phyloP scores from a whole-genome alignment of 2,329 filamentous ascomycete species.

The Aspergillus hortae region DNA sequence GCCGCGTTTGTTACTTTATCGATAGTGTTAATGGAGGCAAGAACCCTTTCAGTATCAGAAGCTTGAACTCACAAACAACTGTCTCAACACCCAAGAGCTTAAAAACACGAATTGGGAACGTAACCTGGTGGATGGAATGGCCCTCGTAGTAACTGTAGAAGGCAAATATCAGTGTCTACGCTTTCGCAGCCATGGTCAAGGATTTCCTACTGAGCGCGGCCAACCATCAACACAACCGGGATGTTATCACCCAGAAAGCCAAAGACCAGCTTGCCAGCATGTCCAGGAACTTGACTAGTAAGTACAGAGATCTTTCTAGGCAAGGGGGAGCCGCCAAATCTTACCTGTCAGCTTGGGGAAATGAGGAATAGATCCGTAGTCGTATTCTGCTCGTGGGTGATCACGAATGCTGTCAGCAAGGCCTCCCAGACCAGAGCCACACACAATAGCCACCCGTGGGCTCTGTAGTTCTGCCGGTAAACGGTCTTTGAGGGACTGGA shows the following conservation, averaged over 20 bases:
- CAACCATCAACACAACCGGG: constrained; percentile 61
- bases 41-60: not conserved
- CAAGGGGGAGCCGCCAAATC: not conserved
- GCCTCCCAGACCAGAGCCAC: constrained; percentile 61
- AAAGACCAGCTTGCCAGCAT: constrained; percentile 64
- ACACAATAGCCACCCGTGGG: constrained; percentile 61
- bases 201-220: constrained; percentile 59
- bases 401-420: constrained; percentile 55
- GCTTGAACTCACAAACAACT: constrained; percentile 48
- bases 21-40: not conserved
- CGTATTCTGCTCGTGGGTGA: constrained; percentile 50
- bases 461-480: constrained; percentile 50
- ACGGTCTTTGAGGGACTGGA: constrained; percentile 46
- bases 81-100: constrained; percentile 59
- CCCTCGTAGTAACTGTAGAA: constrained; percentile 62
- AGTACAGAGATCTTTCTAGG: not conserved
- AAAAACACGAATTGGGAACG: constrained; percentile 63
- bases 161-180: constrained; percentile 4
- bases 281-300: constrained; percentile 48
- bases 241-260: constrained; percentile 54
- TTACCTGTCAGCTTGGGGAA: constrained; percentile 60
- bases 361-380: constrained; percentile 58
- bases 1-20: constrained; percentile 63
- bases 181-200: not conserved
- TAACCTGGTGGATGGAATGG: constrained; percentile 59